A percentile compares a stretch with the other conserved stretches of the same genome.
phyloP scores from a whole-genome alignment of 768 basidiomycete genomes.

The Cystobasidium tubakii region DNA sequence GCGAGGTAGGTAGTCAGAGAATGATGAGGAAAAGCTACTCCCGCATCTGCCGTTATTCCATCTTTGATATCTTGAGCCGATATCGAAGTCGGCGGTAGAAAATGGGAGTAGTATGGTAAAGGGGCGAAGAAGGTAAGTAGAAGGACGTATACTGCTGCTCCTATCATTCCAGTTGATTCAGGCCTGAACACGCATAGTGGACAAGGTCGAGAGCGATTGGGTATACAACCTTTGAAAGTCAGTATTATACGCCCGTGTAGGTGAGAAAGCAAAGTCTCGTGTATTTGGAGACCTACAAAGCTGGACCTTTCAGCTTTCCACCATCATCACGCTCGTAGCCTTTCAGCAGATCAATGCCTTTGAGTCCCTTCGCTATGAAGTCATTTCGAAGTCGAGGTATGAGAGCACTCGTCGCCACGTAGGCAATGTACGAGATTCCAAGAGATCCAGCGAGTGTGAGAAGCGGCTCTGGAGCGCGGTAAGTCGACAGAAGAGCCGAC shows the following conservation, averaged over 20 bases:
- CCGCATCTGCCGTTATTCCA: background rate
- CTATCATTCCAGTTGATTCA: conserved; percentile 86
- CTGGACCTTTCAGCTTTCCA: conserved; percentile 45
- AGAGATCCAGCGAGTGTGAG: conserved; percentile 38
- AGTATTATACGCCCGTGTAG: too few species aligned
- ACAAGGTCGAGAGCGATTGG: background rate
- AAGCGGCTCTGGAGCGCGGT: conserved; percentile 34
- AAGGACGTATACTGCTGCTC: conserved; percentile 79
- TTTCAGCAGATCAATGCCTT: conserved; percentile 82
- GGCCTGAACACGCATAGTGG: conserved; percentile 59
- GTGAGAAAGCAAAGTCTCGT: too few species aligned
- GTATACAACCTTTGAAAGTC: background rate
- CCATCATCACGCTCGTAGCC: conserved; percentile 56
- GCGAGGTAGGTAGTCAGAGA: conserved; percentile 89
- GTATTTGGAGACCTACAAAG: conserved; percentile 34
- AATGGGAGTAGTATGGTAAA: conserved; percentile 74
- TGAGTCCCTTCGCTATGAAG: conserved; percentile 73
- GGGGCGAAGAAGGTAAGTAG: conserved; percentile 87
- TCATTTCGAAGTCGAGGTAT: conserved; percentile 75
- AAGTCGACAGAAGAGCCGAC: conserved; percentile 18
- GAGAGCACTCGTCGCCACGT: conserved; percentile 66
- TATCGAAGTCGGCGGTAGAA: conserved; percentile 39
- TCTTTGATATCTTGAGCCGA: conserved; percentile 23
- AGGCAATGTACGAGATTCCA: conserved; percentile 58
- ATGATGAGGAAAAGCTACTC: conserved; percentile 50